Conservation (phyloP, 1,139 yeast species). For the Blastobotrys illinoisensis region DNA sequence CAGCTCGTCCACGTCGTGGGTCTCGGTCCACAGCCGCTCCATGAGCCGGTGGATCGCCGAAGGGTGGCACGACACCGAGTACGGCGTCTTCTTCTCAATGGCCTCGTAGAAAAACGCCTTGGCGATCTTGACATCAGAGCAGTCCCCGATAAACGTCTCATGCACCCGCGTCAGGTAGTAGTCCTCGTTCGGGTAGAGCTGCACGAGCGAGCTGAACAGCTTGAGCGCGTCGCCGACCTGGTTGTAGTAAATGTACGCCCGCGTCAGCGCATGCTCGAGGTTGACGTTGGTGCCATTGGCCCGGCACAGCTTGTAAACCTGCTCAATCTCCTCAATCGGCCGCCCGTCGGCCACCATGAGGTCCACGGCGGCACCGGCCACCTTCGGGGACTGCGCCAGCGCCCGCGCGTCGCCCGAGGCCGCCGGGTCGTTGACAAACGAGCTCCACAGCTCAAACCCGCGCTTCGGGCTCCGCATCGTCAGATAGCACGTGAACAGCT, state of each 20-base stretch:
- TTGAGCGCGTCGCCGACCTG: constrained; percentile 47
- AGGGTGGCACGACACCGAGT: constrained; percentile 64
- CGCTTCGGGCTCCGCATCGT: constrained; percentile 48
- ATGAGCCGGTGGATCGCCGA: constrained; percentile 67
- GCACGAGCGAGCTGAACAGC: constrained; percentile 42
- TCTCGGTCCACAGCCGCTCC: constrained; percentile 53
- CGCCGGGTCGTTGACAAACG: constrained; percentile 31
- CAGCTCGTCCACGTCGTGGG: constrained; percentile 53
- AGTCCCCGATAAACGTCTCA: constrained; percentile 73
- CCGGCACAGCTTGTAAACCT: constrained; percentile 41
- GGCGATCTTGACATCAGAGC: constrained; percentile 68
- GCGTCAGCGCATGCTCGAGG: constrained; percentile 54
- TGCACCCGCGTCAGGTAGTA: constrained; percentile 61
- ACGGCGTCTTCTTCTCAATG: constrained; percentile 61
- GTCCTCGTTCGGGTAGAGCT: constrained; percentile 29
- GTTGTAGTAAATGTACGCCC: constrained; percentile 51
- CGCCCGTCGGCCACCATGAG: constrained; percentile 58
- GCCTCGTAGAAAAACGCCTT: constrained; percentile 71
- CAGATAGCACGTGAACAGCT: constrained; percentile 51
- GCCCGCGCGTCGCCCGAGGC: constrained; percentile 26
- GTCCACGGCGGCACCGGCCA: constrained; percentile 68
- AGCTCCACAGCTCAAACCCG: constrained; percentile 48
- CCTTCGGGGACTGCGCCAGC: constrained; percentile 43
- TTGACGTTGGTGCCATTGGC: constrained; percentile 34
- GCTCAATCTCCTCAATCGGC: constrained; percentile 52